Evolutionary conservation across 2,329 filamentous ascomycete species (phyloP).

Genomic region (Colletotrichum ledebouriae): DNA sequence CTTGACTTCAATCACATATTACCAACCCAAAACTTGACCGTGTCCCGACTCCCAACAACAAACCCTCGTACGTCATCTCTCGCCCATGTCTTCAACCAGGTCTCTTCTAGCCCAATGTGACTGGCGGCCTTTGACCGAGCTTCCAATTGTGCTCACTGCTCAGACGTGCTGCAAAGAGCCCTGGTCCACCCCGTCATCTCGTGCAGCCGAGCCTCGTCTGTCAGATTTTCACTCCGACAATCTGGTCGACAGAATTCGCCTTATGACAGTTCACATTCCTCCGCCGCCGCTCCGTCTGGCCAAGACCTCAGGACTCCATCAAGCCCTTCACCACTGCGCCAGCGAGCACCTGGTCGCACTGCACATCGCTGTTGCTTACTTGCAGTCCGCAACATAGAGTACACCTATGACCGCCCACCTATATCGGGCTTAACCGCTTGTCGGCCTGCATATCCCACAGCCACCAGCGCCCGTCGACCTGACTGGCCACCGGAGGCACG

Average conservation of each 20-base stretch:
- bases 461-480: constrained; percentile 9
- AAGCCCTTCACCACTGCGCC: not conserved
- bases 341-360: constrained; percentile 24
- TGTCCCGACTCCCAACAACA: constrained; percentile 2
- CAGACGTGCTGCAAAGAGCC: constrained; percentile 33
- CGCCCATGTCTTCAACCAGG: constrained; percentile 25
- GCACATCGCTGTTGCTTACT: constrained; percentile 36
- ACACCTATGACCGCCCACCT: constrained; percentile 15
- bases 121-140: constrained; percentile 40
- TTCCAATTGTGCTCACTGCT: constrained; percentile 29
- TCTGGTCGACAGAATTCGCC: constrained; percentile 29
- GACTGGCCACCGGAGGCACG: constrained; percentile 6
- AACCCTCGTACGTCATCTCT: constrained; percentile 38
- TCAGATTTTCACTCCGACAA: constrained; percentile 42
- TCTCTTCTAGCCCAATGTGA: constrained; percentile 16
- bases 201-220: constrained; percentile 30
- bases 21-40: not conserved
- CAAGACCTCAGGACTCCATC: not conserved
- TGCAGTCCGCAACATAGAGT: constrained; percentile 23
- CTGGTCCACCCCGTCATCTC: constrained; percentile 38
- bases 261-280: constrained; percentile 33
- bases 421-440: constrained; percentile 24
- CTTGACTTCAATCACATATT: constrained; percentile 13
- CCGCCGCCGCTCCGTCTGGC: constrained; percentile 10
- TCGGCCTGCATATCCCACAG: constrained; percentile 32